Base-by-base conservation (phyloP, 2,329 filamentous ascomycete genomes). In the Penicillium thymicola region DNA sequence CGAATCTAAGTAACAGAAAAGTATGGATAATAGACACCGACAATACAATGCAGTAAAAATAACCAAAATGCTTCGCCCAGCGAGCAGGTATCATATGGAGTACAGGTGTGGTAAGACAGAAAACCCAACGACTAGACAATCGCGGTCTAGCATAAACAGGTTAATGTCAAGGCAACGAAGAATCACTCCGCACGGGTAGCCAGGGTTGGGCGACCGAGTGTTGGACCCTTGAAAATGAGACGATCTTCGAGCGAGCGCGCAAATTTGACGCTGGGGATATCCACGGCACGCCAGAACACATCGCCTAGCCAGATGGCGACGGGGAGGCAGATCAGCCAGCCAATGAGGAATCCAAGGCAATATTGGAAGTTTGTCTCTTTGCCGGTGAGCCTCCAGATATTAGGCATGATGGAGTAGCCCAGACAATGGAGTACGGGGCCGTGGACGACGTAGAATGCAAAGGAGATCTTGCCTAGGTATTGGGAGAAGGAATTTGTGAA, bases 231-330 rank as follows among this genome's bases (percentile, higher is more conserved):
- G 2, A 65, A 62, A 30, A 69, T 60, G 28, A 72, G 55, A 37
- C 65, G 65, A 41, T 66, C 67, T 65, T 81, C 81, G 27, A 83
- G 57, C 75, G 79, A 81, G 42, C 77, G 72, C 3, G 81, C 77
- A 61, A 84, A 77, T 48, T 74, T 76, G 8, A 83, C 74, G 65
- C 78, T 76, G 1, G 78, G 79, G 4, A 74, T 69, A 67, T 87
- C 85, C 6, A 87, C 75, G 1, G 71, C 70, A 28, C 83, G 76
- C 81, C 82, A 85, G 64, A 85, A 86, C 4, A 87, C 55, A 67
- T 87, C 84, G 1, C 81, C 80, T 5, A 78, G 74, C 78, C 82
- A 86, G 6, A 86, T 73, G 0, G 80, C 69, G 28, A 76, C 53
- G 7, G 71, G 65, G 4, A 77, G 61, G 54, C 75, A 76, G 38